These are phyloP conservation scores for Gaertneriomyces semiglobifer DNA, from an alignment of 192 early-diverging fungal genomes.

Conservation along the genomic window DNA sequence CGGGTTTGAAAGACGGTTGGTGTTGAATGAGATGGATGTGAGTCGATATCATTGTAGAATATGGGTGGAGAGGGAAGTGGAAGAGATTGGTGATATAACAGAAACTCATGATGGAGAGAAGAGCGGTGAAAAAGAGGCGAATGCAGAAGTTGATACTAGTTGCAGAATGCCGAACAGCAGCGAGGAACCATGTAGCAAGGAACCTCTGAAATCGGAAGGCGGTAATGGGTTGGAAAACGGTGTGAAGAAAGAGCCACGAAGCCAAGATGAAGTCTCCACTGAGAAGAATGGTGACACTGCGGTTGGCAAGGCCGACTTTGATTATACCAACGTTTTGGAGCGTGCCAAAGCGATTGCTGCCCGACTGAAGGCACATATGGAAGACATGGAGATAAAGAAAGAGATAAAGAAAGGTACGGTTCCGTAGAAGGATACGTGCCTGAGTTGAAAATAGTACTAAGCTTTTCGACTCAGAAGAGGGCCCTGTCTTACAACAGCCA, in stretches of 20 bases:
- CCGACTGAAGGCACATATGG: conserved; percentile 40
- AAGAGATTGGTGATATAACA: not conserved
- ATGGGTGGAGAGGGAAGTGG: conserved; percentile 20
- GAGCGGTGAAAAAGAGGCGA: not conserved
- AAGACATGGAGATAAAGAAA: no score
- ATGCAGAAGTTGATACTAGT: not conserved
- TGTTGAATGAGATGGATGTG: conserved; percentile 28
- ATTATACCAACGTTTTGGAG: conserved; percentile 65
- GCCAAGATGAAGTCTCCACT: no score
- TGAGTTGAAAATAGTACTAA: no score
- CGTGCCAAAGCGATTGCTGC: conserved; percentile 79
- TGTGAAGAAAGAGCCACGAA: no score
- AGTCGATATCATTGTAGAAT: conserved; percentile 25
- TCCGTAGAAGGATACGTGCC: no score
- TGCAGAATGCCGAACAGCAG: not conserved
- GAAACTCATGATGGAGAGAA: not conserved
- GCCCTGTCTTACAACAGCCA: no score
- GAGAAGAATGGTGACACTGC: no score
- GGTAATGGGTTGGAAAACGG: no score
- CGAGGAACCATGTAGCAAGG: not conserved
- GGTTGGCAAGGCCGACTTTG: conserved; percentile 28
- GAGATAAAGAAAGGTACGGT: no score
- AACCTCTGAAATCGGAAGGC: no score
- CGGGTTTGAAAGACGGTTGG: conserved; percentile 21
- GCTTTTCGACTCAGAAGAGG: no score